Base-by-base conservation (phyloP, 2,329 filamentous ascomycete species). In the Cladorrhinum sp. region DNA sequence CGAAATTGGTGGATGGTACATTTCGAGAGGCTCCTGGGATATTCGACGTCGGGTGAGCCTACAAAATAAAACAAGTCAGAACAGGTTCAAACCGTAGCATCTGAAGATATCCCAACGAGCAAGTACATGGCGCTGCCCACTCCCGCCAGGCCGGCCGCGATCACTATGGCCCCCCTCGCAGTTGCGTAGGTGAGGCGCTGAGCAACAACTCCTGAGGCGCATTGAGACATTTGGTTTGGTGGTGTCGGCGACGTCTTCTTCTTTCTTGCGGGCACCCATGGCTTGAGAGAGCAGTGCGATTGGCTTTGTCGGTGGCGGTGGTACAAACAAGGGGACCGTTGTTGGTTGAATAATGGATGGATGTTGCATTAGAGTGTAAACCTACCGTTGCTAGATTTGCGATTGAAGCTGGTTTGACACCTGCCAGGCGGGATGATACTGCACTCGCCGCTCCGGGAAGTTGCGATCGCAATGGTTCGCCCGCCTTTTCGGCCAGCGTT, bases 401-500 rank as follows among this genome's bases (percentile, higher is more conserved):
- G 10, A 68, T 68, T 1, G 67, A 69, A n/a, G 57, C 74, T 53
- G 77, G 79, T 70, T 79, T 84, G 62, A 82, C 30, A 54, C 50
- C 71, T 36, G 72, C 70, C 42, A 76, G 73, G 65, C 77, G 79
- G 59, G 74, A 70, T 58, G 74, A 71, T 58, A 73, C 77, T 55
- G 74, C 72, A 36, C 75, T 76, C 59, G 77, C 75, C 62, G 76
- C 71, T 30, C 73, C 70, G 55, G 74, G 62, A 36, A 64, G 72
- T 14, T 77, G 71, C 50, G 74, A 72, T 61, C 73, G 78, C 30
- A 76, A 46, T 18, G 75, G 72, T 62, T 88, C 85, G 63, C 73
- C 80, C 30, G 80, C 83, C 65, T 78, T 78, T 59, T 87, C 83
- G 20, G 73, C 74, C 24, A 87, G 73, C 14, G 82, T 84, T 68